phyloP scores from a whole-genome alignment of 176 grass and related monocot species.

The maize (Zea mays) region DNA sequence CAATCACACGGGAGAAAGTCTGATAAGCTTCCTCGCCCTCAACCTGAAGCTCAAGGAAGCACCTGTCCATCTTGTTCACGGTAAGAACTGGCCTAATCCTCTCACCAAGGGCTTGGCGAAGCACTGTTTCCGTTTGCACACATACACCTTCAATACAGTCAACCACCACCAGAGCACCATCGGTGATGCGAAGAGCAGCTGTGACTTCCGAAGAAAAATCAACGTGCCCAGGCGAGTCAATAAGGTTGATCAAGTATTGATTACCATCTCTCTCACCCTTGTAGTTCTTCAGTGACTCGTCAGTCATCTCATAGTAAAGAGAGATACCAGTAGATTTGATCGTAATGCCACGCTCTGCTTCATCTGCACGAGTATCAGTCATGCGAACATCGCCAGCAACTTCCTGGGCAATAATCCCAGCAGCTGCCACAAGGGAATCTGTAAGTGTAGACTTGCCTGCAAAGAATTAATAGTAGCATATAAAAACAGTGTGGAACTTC shows the following conservation, averaged over 20 bases:
- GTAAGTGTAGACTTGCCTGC: background rate
- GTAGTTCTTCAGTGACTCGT: background rate
- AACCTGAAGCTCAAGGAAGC: background rate
- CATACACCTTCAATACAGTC: background rate
- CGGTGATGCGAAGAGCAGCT: background rate
- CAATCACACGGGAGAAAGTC: background rate
- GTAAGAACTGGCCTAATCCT: background rate
- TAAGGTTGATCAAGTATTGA: background rate
- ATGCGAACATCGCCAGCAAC: background rate
- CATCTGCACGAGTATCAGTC: background rate
- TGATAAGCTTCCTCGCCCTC: background rate
- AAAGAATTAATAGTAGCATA: background rate
- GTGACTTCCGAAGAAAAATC: background rate
- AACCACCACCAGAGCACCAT: background rate
- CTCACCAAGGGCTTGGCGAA: background rate
- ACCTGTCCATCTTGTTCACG: background rate
- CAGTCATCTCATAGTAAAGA: background rate
- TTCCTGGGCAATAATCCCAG: constrained; percentile 1
- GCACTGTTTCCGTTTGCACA: background rate
- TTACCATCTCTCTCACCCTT: background rate
- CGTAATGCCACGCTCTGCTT: background rate
- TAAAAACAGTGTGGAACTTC: background rate
- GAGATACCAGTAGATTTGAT: background rate
- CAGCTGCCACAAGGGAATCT: background rate
- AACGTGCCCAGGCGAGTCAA: background rate